Percentiles rank a stretch among this genome's conserved stretches.
These are phyloP conservation scores for Amylocystis lapponica DNA, from an alignment of 768 basidiomycete species.

Conservation along the genomic window DNA sequence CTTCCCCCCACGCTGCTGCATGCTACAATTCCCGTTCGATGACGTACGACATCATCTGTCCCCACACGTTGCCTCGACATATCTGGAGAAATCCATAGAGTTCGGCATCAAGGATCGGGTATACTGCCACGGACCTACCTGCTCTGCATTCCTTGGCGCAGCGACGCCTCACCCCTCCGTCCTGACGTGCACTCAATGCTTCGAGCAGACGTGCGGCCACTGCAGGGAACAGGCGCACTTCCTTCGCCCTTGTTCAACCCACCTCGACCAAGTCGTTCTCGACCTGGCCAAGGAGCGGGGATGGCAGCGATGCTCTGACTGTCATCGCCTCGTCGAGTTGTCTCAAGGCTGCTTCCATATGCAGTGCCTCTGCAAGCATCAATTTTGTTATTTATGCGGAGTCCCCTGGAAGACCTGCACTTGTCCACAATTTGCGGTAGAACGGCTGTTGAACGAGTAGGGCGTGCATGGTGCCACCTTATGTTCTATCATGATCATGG, in stretches of 20 bases:
- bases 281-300: constrained; percentile 9
- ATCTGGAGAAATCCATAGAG: constrained; percentile 10
- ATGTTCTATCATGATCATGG: too few relatives aligned
- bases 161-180: neutral
- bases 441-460: too few relatives aligned
- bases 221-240: constrained; percentile 12
- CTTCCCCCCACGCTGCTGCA: constrained; percentile 18
- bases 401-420: constrained; percentile 19
- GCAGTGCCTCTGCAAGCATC: constrained; percentile 17
- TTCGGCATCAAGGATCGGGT: constrained; percentile 14
- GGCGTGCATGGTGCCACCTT: too few relatives aligned
- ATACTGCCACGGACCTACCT: constrained; percentile 14
- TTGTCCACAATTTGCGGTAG: constrained; percentile 9
- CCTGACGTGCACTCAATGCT: constrained; percentile 3
- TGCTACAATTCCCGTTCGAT: constrained; percentile 2
- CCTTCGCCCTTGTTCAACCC: constrained; percentile 1
- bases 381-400: constrained; percentile 27
- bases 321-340: constrained; percentile 15
- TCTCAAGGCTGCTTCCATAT: constrained; percentile 21
- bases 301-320: constrained; percentile 17
- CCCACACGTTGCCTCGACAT: constrained; percentile 1
- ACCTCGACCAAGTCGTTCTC: constrained; percentile 8
- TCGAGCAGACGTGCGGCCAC: neutral
- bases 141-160: constrained; percentile 17
- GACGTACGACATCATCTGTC: constrained; percentile 4